Base-by-base conservation (phyloP, 2,329 filamentous ascomycete genomes). In the Gaeumannomyces sp. region DNA sequence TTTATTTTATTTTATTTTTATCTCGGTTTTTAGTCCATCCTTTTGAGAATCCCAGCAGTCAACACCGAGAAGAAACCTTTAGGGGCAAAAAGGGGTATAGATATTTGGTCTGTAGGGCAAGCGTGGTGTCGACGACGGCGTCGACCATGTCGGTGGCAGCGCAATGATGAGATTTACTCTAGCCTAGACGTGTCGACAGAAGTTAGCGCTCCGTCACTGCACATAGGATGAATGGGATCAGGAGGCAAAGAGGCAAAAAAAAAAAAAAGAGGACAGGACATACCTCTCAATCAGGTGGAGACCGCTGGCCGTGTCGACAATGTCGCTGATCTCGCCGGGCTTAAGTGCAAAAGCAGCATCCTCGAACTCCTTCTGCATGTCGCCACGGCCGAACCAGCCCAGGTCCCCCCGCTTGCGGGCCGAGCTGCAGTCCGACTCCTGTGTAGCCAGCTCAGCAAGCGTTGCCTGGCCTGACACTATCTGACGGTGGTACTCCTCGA, bases 301-400 rank as follows among this genome's bases (percentile, higher is more conserved):
- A 1, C 95, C 95, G 63, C 93, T 97, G 62, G 93, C 93, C 56
- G 95, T 97, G 78, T 97, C 91, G 16, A 98, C 90, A 53, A 97
- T 83, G 60, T 85, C 83, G 78, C 93, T 97, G 73, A 98, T 87
- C 78, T 97, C 86, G 45, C 93, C 93, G 2, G 89, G 89, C 76
- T 93, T 85, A 64, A 99, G 82, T n/a, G 85, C 89, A 79, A 99
- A 99, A 1, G 95, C 90, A 5, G 93, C 93, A 65, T 97, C 92
- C 79, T 99, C 95, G 73, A 99, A 99, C 78, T 97, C 94, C 81
- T 93, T 94, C 76, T 99, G 95, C 95, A 99, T 99, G 73, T 98
- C 94, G 33, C 93, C 92, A 72, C 85, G 88, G 65, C 92, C 93
- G 76, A 99, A 99, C 78, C 93, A 97, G 27, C 95, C 95, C 80